These are phyloP conservation scores for Corymbia calophylla DNA, from an alignment of 441 rosid genomes.

Conservation along the genomic window DNA sequence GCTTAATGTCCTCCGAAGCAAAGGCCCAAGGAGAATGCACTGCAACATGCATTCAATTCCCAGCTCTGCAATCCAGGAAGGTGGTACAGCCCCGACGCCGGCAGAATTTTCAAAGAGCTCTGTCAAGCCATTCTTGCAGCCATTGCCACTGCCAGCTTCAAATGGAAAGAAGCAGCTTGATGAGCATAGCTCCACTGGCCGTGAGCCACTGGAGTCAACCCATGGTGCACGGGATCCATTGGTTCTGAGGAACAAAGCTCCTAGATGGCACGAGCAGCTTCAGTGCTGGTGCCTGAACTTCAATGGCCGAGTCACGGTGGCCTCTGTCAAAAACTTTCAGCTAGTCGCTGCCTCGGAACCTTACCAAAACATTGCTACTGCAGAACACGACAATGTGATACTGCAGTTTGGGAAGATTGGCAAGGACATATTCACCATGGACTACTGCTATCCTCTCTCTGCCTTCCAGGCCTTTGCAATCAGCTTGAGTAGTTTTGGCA, in stretches of 20 bases:
- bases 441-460: slow-evolving; percentile 86
- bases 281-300: slow-evolving; percentile 96
- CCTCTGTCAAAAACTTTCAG: slow-evolving; percentile 96
- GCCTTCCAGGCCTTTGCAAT: slow-evolving; percentile 95
- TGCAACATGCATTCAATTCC: slow-evolving; percentile 66
- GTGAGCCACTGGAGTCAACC: slow-evolving; percentile 11
- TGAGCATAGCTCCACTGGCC: slow-evolving; percentile 33
- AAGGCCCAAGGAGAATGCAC: slow-evolving; percentile 95
- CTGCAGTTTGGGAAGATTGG: slow-evolving; percentile 96
- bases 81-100: slow-evolving; percentile 49
- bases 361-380: slow-evolving; percentile 35
- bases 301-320: slow-evolving; percentile 87
- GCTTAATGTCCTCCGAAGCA: slow-evolving; percentile 73
- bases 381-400: slow-evolving; percentile 79
- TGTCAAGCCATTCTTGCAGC: slow-evolving; percentile 7
- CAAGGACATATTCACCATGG: slow-evolving; percentile 94
- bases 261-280: slow-evolving; percentile 95
- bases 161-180: slow-evolving; percentile 29
- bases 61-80: slow-evolving; percentile 63
- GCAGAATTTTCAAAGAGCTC: slow-evolving; percentile 24
- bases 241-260: slow-evolving; percentile 76
- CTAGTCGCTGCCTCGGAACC: slow-evolving; percentile 68
- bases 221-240: slow-evolving; percentile 27
- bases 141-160: slow-evolving; percentile 6
- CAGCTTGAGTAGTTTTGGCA: slow-evolving; percentile 92